Base-by-base conservation (phyloP, 1,284 basidiomycete species). In the Lentinula novae-zelandiae region DNA sequence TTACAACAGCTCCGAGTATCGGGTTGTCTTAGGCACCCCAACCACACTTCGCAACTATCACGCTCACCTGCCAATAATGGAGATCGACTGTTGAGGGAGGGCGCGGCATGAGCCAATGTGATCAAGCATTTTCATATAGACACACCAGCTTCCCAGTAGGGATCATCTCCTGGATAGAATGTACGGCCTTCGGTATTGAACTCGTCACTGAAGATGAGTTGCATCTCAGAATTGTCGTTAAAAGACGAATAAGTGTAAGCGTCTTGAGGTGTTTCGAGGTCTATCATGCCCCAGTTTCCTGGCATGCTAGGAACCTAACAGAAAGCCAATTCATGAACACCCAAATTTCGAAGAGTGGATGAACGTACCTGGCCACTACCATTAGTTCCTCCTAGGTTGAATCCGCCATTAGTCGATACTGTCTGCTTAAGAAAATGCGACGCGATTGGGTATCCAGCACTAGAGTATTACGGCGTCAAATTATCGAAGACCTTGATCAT, bases 351-450 rank as follows among this genome's bases (percentile, higher is more conserved):
- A 22, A 57, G 60, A 5, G 51, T 20, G 1, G 40, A 36, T 39
- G 8, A 2, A 40, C 61, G 42, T 56, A 64, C 61, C 51, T 65
- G 59, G 22, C 66, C 52, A 3, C 50, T 82, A 81, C 82, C 83
- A 68, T 92, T 93, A 39, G 77, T 85, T 8, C 90, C 90, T 38
- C 91, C 91, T 42, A 91, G 69, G 68, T 90, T 89, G 71, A 82
- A 87, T 0, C 82, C 84, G 44, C 77, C 75, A 33, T 71, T 68
- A 31, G 63, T 77, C 5, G 76, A 73, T 22, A 66, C 64, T 36
- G 39, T 62, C 27, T 72, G 64, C 9, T 68, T 70, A 20, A 74
- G 78, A 62, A 82, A 78, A 67, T 83, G 86, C 34, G 80, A 74
- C n/a, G 78, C 68, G 48, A 84, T 69, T 5, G 82, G 83, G 65